phyloP scores from a whole-genome alignment of 2,329 filamentous ascomycete genomes.

The Tolypocladium album region DNA sequence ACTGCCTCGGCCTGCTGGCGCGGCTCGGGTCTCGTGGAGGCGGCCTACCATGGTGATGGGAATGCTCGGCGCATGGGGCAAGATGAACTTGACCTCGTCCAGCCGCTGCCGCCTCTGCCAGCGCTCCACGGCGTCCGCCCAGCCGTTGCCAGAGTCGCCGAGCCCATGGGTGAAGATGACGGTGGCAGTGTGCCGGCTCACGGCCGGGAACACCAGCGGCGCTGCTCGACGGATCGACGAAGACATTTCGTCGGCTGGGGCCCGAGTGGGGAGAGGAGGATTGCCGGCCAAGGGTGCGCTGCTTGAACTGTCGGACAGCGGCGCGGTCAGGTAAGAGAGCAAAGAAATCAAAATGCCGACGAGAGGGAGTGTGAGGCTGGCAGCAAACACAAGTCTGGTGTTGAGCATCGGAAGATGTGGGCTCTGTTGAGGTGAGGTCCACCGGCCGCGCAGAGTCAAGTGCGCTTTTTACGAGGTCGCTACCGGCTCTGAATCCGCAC shows the following conservation, averaged over 20 bases:
- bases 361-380: neutral
- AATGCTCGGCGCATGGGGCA: slow-evolving; percentile 81
- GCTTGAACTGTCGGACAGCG: neutral
- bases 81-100: slow-evolving; percentile 84
- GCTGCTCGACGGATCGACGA: slow-evolving; percentile 20
- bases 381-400: neutral
- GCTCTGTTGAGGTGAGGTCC: neutral
- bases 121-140: slow-evolving; percentile 76
- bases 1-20: neutral
- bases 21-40: neutral
- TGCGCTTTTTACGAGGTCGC: no score
- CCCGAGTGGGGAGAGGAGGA: neutral
- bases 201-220: slow-evolving; percentile 65
- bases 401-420: neutral
- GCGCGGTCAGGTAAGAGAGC: neutral
- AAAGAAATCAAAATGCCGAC: neutral
- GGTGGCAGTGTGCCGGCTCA: slow-evolving; percentile 80
- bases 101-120: slow-evolving; percentile 74
- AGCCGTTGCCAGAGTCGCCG: slow-evolving; percentile 71
- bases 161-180: slow-evolving; percentile 92
- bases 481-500: neutral
- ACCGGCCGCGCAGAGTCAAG: neutral
- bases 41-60: slow-evolving; percentile 57
- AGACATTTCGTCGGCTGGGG: slow-evolving; percentile 6
- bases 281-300: neutral